Evolutionary conservation across 2,329 filamentous ascomycete genomes (phyloP).

Genomic region (Dactylellina haptotyla): DNA sequence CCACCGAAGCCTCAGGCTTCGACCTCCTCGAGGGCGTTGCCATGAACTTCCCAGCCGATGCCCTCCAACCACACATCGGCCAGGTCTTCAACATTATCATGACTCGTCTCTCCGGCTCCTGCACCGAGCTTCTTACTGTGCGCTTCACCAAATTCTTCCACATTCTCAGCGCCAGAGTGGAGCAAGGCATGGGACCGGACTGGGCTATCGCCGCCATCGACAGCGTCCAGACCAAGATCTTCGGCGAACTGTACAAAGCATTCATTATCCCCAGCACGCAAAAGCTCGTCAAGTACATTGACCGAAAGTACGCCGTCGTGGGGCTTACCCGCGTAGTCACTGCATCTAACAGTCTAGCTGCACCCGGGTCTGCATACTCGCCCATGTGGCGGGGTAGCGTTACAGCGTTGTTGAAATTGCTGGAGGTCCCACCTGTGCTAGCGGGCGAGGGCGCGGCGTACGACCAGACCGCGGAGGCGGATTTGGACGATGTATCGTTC

Average conservation of each 20-base stretch:
- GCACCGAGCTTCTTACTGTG: constrained; percentile 82
- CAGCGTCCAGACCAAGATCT: constrained; percentile 78
- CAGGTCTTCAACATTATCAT: constrained; percentile 85
- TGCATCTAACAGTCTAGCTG: constrained; percentile 80
- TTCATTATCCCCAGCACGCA: constrained; percentile 90
- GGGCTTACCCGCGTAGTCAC: constrained; percentile 92
- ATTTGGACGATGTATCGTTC: constrained; percentile 94
- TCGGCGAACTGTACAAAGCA: constrained; percentile 83
- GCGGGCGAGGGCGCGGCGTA: constrained; percentile 69
- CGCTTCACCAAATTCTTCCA: constrained; percentile 96
- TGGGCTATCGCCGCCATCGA: constrained; percentile 90
- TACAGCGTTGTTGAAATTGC: constrained; percentile 84
- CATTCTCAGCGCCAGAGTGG: constrained; percentile 80
- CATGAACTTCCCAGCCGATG: constrained; percentile 74
- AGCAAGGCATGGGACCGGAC: constrained; percentile 87
- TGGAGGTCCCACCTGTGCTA: constrained; percentile 85
- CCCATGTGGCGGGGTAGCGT: constrained; percentile 94
- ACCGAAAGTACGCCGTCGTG: constrained; percentile 92
- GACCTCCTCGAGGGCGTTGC: constrained; percentile 87
- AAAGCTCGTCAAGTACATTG: constrained; percentile 84
- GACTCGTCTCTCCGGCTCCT: constrained; percentile 75
- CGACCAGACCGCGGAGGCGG: constrained; percentile 70
- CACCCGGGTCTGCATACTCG: constrained; percentile 73
- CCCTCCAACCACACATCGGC: constrained; percentile 79
- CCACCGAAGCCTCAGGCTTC: constrained; percentile 85